These are phyloP conservation scores for Paramarasmius palmivorus DNA, from an alignment of 1,284 basidiomycete species.

Conservation along the genomic window DNA sequence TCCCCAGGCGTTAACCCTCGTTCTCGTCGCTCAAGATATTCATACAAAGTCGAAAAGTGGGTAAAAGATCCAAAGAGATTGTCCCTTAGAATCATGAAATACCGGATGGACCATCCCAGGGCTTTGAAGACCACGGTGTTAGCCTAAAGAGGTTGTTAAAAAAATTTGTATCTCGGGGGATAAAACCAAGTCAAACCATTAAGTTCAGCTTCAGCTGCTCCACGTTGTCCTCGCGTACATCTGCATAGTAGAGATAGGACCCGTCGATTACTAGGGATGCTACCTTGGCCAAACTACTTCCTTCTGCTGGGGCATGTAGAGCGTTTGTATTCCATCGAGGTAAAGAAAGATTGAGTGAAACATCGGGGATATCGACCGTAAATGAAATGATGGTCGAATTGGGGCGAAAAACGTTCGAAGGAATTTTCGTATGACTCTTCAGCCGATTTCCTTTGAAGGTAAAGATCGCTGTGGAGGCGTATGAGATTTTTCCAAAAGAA, in stretches of 20 bases:
- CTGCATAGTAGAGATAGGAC: slow-evolving; percentile 74
- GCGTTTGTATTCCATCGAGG: slow-evolving; percentile 89
- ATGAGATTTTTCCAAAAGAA: not conserved
- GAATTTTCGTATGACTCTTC: slow-evolving; percentile 55
- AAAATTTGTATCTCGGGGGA: slow-evolving; percentile 4
- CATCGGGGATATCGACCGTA: slow-evolving; percentile 58
- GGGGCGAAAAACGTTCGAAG: slow-evolving; percentile 74
- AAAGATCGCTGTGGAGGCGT: slow-evolving; percentile 60
- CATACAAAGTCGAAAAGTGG: slow-evolving; percentile 83
- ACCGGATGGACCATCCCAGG: slow-evolving; percentile 85
- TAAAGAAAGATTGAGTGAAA: slow-evolving; percentile 61
- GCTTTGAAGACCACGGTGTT: slow-evolving; percentile 64
- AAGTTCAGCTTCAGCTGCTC: slow-evolving; percentile 79
- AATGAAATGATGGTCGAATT: slow-evolving; percentile 72
- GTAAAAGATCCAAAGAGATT: slow-evolving; percentile 94
- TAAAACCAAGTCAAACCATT: slow-evolving; percentile 39
- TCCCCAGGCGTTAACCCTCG: slow-evolving; percentile 70
- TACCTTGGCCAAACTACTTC: slow-evolving; percentile 62
- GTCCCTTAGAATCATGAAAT: slow-evolving; percentile 84
- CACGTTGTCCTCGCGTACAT: slow-evolving; percentile 66
- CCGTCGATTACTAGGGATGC: slow-evolving; percentile 61
- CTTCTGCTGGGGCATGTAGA: slow-evolving; percentile 60
- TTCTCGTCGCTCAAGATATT: slow-evolving; percentile 75
- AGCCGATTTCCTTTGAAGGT: slow-evolving; percentile 63
- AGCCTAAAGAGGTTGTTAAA: slow-evolving; percentile 34